Evolutionary conservation across 345 rosid species (phyloP), one percentile per base, ranked within the genome.

Genomic region (Citrus reticulata): DNA sequence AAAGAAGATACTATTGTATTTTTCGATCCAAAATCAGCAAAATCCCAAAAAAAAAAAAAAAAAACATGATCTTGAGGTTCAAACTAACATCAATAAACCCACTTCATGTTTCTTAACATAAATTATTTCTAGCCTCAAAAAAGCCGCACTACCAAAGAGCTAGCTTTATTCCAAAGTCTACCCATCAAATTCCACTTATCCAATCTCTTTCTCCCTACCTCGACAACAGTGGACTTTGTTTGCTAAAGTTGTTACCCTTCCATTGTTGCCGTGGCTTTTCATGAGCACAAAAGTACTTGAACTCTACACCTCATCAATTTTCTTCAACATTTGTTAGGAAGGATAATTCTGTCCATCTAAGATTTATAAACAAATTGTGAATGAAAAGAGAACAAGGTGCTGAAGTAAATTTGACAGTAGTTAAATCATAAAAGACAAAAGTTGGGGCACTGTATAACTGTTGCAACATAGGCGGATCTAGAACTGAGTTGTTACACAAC

Each of bases 121-220:
- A 32, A 95, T 81, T 29, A 92, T 91, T 78, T 95, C 99, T 0
- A 97, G 98, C 76, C 99, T 89, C 87, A 92, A 86, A 98, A 98
- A 92, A 49, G 95, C 97, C 0, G 97, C 96, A 19, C 96, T 34
- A 95, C 87, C 85, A 91, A 80, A 24, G 84, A 74, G 81, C 98
- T 80, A 1, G 99, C 66, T 34, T 86, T 90, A 76, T 93, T 93
- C 81, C 97, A 97, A 24, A 95, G 85, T 30, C 98, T 87, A 25
- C 90, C 95, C 99, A 95, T 93, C 88, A 95, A 82, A 69, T 81
- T 92, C 99, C 98, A 95, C 82, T 95, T 95, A 77, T 95, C 99
- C 55, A 93, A 42, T 85, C 97, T 87, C 88, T 93, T 84, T 74
- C 90, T 88, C 55, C 91, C 92, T 0, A 89, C 94, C 49, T 95